phyloP scores from a whole-genome alignment of 192 early-diverging fungal genomes.

The Mortierella claussenii region DNA sequence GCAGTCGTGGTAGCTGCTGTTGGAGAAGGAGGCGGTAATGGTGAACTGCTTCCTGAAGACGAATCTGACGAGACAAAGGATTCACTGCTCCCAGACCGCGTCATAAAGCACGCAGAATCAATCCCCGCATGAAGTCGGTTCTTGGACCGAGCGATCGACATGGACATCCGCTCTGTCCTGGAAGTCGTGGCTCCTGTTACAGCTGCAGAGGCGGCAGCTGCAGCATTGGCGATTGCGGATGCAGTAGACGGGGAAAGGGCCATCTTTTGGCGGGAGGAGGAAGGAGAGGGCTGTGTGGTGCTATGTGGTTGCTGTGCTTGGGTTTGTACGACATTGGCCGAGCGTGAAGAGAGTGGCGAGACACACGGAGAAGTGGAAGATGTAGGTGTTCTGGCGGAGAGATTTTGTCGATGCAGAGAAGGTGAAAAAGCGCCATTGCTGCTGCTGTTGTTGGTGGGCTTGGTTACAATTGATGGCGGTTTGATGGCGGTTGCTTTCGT shows the following conservation, averaged over 20 bases:
- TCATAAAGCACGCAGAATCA: conserved; percentile 45
- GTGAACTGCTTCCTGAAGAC: conserved; percentile 20
- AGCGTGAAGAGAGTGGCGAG: too few relatives aligned
- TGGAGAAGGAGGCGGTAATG: background rate
- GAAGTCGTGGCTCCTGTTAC: too few relatives aligned
- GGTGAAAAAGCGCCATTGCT: background rate
- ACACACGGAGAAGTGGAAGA: too few relatives aligned
- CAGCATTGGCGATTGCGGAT: too few relatives aligned
- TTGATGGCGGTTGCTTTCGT: conserved; percentile 29
- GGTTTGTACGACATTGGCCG: too few relatives aligned
- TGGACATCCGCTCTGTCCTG: too few relatives aligned
- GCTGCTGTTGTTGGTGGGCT: too few relatives aligned
- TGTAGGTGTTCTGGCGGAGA: conserved; percentile 17
- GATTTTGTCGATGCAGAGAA: background rate
- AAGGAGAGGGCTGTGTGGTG: too few relatives aligned
- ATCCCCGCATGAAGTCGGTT: conserved; percentile 27
- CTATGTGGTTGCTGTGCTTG: too few relatives aligned
- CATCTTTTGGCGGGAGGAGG: too few relatives aligned
- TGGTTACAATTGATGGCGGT: conserved; percentile 45
- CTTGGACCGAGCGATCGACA: conserved; percentile 11
- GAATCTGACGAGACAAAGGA: conserved; percentile 13
- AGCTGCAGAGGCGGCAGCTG: too few relatives aligned
- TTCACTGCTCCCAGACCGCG: conserved; percentile 17
- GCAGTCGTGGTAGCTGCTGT: conserved; percentile 1
- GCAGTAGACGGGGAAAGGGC: too few relatives aligned